Conservation (phyloP, 169 alveolate genomes). For the Hammondia hammondi region DNA sequence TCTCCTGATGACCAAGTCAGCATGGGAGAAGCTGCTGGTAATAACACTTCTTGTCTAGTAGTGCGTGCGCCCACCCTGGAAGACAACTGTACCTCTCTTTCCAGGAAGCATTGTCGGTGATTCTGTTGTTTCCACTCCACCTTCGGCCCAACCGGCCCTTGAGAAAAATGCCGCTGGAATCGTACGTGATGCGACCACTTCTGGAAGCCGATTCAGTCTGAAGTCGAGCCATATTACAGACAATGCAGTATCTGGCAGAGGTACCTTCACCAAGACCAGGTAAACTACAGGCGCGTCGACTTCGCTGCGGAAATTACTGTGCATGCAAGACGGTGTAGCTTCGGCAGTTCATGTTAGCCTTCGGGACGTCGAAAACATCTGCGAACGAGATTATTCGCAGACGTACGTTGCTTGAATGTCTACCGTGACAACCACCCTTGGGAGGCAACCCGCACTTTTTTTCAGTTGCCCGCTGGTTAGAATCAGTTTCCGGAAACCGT, state of each 20-base stretch:
- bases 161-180: slow-evolving; percentile 1
- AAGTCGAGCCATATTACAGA: background rate
- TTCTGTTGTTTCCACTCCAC: background rate
- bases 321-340: background rate
- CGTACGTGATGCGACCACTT: background rate
- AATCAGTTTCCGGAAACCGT: background rate
- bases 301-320: background rate
- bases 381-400: slow-evolving; percentile 26
- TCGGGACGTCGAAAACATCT: background rate
- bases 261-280: background rate
- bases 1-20: background rate
- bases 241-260: slow-evolving; percentile 7
- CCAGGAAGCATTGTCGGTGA: background rate
- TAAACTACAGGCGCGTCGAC: background rate
- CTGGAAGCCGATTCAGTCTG: background rate
- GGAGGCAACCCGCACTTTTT: background rate
- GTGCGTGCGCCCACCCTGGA: background rate
- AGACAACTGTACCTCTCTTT: background rate
- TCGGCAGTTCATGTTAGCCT: background rate
- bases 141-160: background rate
- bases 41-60: background rate
- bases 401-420: background rate
- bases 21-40: slow-evolving; percentile 31
- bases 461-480: slow-evolving; percentile 30
- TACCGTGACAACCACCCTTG: background rate